Evolutionary conservation across 192 early-diverging fungal species (phyloP).

Genomic region (Oehlia diaphana): DNA sequence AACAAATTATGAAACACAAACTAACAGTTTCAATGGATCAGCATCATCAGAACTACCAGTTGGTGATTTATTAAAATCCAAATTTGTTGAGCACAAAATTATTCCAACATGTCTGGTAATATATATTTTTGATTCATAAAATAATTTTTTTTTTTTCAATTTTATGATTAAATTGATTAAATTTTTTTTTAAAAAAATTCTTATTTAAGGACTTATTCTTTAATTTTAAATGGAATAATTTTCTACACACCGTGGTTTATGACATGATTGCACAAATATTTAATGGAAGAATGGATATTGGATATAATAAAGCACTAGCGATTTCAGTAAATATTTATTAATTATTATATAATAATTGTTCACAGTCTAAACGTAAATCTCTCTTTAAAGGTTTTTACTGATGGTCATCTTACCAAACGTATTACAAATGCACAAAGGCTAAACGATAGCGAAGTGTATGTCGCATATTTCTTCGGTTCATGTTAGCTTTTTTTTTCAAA

Average conservation of each 20-base stretch:
- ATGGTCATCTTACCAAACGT: conserved; percentile 80
- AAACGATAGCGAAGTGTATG: conserved; percentile 83
- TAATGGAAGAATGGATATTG: conserved; percentile 80
- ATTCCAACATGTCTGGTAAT: conserved; percentile 57
- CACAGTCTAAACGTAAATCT: background rate
- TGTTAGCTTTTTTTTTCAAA: background rate
- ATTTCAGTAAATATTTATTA: conserved; percentile 25
- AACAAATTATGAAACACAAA: conserved; percentile 28
- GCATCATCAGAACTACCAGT: conserved; percentile 48
- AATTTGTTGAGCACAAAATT: conserved; percentile 65
- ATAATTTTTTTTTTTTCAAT: background rate
- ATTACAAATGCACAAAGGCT: conserved; percentile 82
- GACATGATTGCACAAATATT: conserved; percentile 99
- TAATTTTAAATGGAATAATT: conserved; percentile 96
- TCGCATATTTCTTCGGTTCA: background rate
- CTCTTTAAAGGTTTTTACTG: conserved; percentile 66
- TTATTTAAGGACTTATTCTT: conserved; percentile 79
- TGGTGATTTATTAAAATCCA: conserved; percentile 72
- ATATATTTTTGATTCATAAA: background rate
- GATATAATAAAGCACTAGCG: conserved; percentile 30
- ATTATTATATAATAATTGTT: conserved; percentile 3
- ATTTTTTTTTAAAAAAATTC: background rate
- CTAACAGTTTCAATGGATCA: conserved; percentile 30
- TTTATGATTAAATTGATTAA: background rate
- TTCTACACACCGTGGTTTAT: conserved; percentile 97